Evolutionary conservation across 2,329 filamentous ascomycete genomes (phyloP), one percentile per base, ranked within the genome.

Genomic region (Davidsoniella eucalypti): DNA sequence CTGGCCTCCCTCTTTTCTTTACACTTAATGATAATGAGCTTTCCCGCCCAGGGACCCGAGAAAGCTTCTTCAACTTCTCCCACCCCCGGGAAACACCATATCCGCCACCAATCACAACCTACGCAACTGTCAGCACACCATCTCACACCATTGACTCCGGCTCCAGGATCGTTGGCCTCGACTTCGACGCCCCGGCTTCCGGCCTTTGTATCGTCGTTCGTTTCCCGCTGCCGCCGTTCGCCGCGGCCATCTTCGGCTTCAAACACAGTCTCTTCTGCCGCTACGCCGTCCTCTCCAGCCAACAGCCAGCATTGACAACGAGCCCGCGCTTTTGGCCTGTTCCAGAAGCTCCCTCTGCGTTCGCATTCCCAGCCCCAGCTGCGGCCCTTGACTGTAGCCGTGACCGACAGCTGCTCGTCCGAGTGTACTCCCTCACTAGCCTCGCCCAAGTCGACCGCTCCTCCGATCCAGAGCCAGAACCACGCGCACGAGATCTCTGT

Each of bases 241-340:
- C 38, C 50, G 5, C 42, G 29, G 7, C 46, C 26, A 16, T 25
- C 50, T 5, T 38, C 42, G 2, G 38, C 45, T 21, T 26, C 45
- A 17, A 33, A 36, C 16, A 41, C 42, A 17, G 42, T 21, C n/a
- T 37, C 42, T 3, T 17, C 36, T 16, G 1, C 43, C 17, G 14
- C 43, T 44, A 18, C 43, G 6, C 36, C 45, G 2, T 37, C 50
- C 5, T 50, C 47, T 21, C n/a, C 26, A 2, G 25, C 50, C 18
- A 40, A 41, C 18, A 44, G 23, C 49, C 45, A 45, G 6, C 18
- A 48, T 52, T 52, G 50, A 52, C 50, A 52, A 52, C 50, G 50
- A 52, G 41, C 50, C 41, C 50, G 50, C 41, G 50, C 50, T 43
- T 49, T 52, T 47, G 45, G 50, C 21, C 37, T 52, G 25, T 49